Percentiles rank a stretch among this genome's conserved stretches.
phyloP scores from a whole-genome alignment of 2,329 filamentous ascomycete species.

The Fusarium torreyae region DNA sequence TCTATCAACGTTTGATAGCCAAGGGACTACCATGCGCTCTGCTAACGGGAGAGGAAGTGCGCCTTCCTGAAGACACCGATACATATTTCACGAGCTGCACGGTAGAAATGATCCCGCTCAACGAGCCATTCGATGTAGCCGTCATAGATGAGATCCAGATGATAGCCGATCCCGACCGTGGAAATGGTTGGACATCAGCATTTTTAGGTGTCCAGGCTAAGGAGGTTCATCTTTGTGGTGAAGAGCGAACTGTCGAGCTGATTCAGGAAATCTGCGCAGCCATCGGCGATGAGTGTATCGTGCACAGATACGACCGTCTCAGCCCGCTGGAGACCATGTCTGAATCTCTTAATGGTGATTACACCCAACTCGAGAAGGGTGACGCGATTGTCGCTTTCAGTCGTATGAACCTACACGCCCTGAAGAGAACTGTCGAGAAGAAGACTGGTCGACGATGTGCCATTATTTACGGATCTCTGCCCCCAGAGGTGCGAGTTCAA shows the following conservation, averaged over 20 bases:
- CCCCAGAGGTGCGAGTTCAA: conserved; percentile 91
- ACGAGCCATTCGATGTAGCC: conserved; percentile 80
- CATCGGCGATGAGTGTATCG: conserved; percentile 84
- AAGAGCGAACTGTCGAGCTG: conserved; percentile 84
- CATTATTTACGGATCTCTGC: conserved; percentile 92
- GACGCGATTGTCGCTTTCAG: conserved; percentile 93
- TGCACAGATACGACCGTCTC: conserved; percentile 88
- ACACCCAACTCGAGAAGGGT: conserved; percentile 83
- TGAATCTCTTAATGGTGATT: conserved; percentile 73
- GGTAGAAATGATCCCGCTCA: conserved; percentile 85
- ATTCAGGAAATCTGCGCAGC: conserved; percentile 83
- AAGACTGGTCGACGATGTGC: conserved; percentile 85
- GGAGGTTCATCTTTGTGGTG: conserved; percentile 94
- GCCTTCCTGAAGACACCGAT: conserved; percentile 73
- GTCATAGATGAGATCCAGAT: conserved; percentile 99
- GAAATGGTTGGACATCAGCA: conserved; percentile 95
- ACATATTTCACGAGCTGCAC: conserved; percentile 85
- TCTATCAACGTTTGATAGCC: conserved; percentile 88
- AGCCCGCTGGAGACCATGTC: conserved; percentile 80
- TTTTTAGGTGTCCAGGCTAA: conserved; percentile 88
- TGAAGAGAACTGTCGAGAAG: conserved; percentile 84
- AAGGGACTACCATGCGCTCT: conserved; percentile 84
- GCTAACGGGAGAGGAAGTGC: conserved; percentile 91
- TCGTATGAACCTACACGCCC: conserved; percentile 82
- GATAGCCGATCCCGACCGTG: conserved; percentile 84